Evolutionary conservation across 306 rosid species (phyloP).

Genomic region (peach (Prunus persica)): Prunus_persica_NCBIv2 NC_034010.1:25330001-25330500

Average conservation of each 20-base stretch:
- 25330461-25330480: no score
- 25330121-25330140: slow-evolving; percentile 99
- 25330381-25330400: not conserved
- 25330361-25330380: slow-evolving; percentile 18
- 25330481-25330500: not conserved
- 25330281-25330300: slow-evolving; percentile 61
- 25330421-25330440: not conserved
- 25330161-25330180: slow-evolving; percentile 87
- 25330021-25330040: slow-evolving; percentile 90
- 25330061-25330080: slow-evolving; percentile 74
- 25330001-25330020: slow-evolving; percentile 85
- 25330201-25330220: slow-evolving; percentile 16
- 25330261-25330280: slow-evolving; percentile 7
- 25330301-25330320: slow-evolving; percentile 90
- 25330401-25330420: slow-evolving; percentile 1
- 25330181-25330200: slow-evolving; percentile 63
- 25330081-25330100: slow-evolving; percentile 72
- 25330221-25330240: not conserved
- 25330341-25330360: slow-evolving; percentile 66
- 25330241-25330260: not conserved
- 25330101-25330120: slow-evolving; percentile 96
- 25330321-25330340: slow-evolving; percentile 97
- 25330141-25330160: slow-evolving; percentile 93
- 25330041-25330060: slow-evolving; percentile 82
- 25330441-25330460: not conserved